These are phyloP conservation scores for Conringia planisiliqua DNA, from an alignment of 345 rosid genomes.

Conservation along the genomic window DNA sequence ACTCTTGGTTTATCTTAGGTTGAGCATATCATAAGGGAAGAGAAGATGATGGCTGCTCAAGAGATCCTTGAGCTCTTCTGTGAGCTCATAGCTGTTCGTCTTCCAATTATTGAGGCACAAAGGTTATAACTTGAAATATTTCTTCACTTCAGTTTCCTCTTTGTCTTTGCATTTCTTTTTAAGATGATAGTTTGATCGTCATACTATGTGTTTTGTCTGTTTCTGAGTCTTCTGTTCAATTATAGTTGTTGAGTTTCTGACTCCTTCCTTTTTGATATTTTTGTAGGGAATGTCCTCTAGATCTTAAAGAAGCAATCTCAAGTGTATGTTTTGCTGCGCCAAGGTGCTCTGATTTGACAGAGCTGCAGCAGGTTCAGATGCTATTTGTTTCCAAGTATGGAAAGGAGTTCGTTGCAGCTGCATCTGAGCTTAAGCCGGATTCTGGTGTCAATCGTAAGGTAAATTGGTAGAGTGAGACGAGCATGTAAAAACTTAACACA, in stretches of 20 bases:
- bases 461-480: neutral
- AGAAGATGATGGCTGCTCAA: constrained; percentile 98
- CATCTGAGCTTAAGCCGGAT: constrained; percentile 88
- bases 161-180: neutral
- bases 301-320: constrained; percentile 91
- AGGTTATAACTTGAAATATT: constrained; percentile 42
- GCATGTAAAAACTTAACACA: neutral
- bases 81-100: constrained; percentile 85
- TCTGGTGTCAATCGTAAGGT: constrained; percentile 99
- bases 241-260: neutral
- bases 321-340: constrained; percentile 97
- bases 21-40: constrained; percentile 92
- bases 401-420: constrained; percentile 85
- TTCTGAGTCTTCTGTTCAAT: neutral
- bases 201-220: neutral
- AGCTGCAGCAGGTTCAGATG: constrained; percentile 88
- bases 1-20: constrained; percentile 44
- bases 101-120: constrained; percentile 90
- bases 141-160: neutral
- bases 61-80: constrained; percentile 88
- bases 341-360: constrained; percentile 91
- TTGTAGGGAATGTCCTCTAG: constrained; percentile 95
- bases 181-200: neutral
- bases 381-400: constrained; percentile 82
- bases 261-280: neutral